Base-by-base conservation (phyloP, 1,284 basidiomycete genomes). In the Cutaneotrichosporon spelunceum region DNA sequence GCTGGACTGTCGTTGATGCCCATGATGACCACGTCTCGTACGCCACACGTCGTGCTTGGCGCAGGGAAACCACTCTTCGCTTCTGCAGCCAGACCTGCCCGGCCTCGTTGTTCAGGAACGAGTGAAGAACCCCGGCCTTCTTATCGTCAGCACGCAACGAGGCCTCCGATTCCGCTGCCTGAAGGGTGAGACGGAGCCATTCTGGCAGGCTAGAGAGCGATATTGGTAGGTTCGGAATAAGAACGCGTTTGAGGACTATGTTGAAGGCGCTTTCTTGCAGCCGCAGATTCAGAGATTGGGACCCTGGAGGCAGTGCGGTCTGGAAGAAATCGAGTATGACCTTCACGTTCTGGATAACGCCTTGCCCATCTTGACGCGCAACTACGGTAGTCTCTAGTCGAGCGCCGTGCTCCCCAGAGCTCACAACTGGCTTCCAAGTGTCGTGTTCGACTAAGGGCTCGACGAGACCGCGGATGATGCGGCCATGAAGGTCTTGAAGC, bases 151-250 rank as follows among this genome's bases (percentile, higher is more conserved):
- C 26, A 30, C 39, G 24, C 54, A 45, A 9, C 5, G 52, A 36
- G 13, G 33, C 19, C 7, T 93, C 91, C 55, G 90, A 87, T 1
- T 75, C 70, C 1, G 88, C 84, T 3, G 87, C 85, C 13, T 79
- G 74, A 14, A 81, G 70, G 0, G 86, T 75, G 11, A 88, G 75
- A 9, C 80, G 72, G n/a, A 92, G 76, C 74, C 87, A 93, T 0
- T 78, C 63, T 1, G 87, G 84, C 0, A 93, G 80, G 2, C 3
- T 19, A 6, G 27, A n/a, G 14, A 50, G 27, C 24, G 85, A 83
- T 0, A 84, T 83, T 0, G 90, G 89, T 6, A 92, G 78, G 19
- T 83, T 82, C 0, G 88, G 85, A 42, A 87, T 78, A 24, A 93
- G 81, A 26, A 91, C 75, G 64, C 84, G 81, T 54, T 84, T 82